A percentile compares a stretch with the other conserved stretches of the same genome.
These are phyloP conservation scores for Pyrenophora teres DNA, from an alignment of 2,329 filamentous ascomycete genomes.

Conservation along the genomic window DNA sequence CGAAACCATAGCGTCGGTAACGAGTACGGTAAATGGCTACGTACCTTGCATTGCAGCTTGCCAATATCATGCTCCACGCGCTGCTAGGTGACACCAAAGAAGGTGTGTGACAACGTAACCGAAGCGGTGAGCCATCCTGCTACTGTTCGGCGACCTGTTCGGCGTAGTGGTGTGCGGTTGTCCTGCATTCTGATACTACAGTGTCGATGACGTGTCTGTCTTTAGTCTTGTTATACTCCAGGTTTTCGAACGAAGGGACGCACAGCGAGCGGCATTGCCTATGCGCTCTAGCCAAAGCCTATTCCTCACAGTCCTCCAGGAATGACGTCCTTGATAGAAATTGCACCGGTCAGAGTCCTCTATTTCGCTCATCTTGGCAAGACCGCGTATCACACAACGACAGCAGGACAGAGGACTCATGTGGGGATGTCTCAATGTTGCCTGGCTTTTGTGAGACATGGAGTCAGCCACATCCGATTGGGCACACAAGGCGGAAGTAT, in stretches of 20 bases:
- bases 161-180: neutral
- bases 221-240: neutral
- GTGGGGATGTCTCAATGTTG: constrained; percentile 2
- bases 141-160: constrained; percentile 8
- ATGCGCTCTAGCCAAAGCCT: too few relatives aligned
- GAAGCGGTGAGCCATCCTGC: constrained; percentile 16
- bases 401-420: neutral
- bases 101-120: constrained; percentile 8
- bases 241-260: too few relatives aligned
- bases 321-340: neutral
- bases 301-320: neutral
- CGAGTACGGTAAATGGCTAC: neutral
- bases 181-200: neutral
- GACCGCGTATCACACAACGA: constrained; percentile 1
- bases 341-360: neutral
- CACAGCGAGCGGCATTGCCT: too few relatives aligned
- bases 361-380: neutral
- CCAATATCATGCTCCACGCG: constrained; percentile 10
- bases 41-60: constrained; percentile 20
- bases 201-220: neutral
- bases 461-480: constrained; percentile 6
- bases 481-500: neutral
- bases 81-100: constrained; percentile 8
- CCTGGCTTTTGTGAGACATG: neutral
- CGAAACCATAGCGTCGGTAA: constrained; percentile 1